Evolutionary conservation across 1,284 basidiomycete genomes (phyloP).

Genomic region (Neolentinus lepideus): DNA sequence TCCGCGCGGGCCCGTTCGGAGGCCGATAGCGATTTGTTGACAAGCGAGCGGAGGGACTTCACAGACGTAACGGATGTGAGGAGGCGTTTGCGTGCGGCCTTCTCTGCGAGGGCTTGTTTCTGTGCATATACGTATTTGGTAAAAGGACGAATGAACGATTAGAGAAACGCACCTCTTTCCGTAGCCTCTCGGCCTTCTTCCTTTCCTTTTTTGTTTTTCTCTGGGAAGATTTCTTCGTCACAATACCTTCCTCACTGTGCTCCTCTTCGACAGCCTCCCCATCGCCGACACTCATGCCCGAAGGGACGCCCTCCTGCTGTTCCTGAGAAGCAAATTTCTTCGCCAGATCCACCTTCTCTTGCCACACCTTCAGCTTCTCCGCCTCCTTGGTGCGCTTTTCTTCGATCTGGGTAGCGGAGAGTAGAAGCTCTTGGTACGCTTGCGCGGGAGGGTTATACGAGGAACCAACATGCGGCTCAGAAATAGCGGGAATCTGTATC

Average conservation of each 20-base stretch:
- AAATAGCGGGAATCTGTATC: slow-evolving; percentile 61
- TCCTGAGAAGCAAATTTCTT: slow-evolving; percentile 22
- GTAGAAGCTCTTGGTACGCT: slow-evolving; percentile 73
- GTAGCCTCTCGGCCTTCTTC: slow-evolving; percentile 49
- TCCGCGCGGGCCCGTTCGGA: slow-evolving; percentile 37
- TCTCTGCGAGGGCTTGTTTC: slow-evolving; percentile 61
- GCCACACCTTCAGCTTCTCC: slow-evolving; percentile 47
- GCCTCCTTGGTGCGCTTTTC: slow-evolving; percentile 47
- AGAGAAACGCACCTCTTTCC: slow-evolving; percentile 46
- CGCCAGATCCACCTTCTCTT: slow-evolving; percentile 50
- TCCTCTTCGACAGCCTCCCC: slow-evolving; percentile 32
- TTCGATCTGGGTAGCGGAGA: slow-evolving; percentile 66
- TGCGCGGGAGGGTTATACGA: slow-evolving; percentile 90
- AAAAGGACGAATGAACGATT: background rate
- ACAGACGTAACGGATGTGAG: slow-evolving; percentile 47
- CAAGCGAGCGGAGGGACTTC: slow-evolving; percentile 42
- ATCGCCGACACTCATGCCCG: slow-evolving; percentile 59
- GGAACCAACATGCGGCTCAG: slow-evolving; percentile 76
- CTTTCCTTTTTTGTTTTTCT: slow-evolving; percentile 75
- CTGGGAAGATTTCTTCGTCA: slow-evolving; percentile 38
- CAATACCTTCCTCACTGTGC: slow-evolving; percentile 20
- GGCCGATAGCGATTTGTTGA: slow-evolving; percentile 30
- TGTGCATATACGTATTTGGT: slow-evolving; percentile 17
- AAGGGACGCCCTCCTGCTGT: slow-evolving; percentile 19
- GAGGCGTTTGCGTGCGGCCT: slow-evolving; percentile 49